phyloP scores from a whole-genome alignment of 352 stramenopile species.

The Saprolegnia parasitica region DNA sequence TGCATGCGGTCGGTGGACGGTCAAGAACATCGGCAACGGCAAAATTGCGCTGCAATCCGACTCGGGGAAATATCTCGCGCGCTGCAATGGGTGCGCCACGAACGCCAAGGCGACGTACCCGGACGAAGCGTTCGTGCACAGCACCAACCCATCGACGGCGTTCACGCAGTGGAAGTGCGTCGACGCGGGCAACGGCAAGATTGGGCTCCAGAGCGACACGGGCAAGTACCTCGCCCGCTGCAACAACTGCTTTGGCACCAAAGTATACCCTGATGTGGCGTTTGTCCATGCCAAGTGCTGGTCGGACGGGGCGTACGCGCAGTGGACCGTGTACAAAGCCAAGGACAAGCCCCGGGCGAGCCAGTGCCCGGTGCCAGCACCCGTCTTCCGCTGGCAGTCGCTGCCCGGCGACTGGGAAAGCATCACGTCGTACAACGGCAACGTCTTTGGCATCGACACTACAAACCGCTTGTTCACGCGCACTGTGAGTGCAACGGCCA shows the following conservation, averaged over 20 bases:
- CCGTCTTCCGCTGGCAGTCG: neutral
- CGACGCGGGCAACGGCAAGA: slow-evolving; percentile 18
- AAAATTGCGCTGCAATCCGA: slow-evolving; percentile 12
- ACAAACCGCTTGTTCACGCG: neutral
- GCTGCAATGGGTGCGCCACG: slow-evolving; percentile 6
- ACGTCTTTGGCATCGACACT: neutral
- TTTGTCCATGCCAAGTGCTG: neutral
- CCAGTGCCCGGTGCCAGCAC: neutral
- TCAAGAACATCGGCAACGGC: neutral
- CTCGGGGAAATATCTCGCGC: slow-evolving; percentile 12
- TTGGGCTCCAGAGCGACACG: slow-evolving; percentile 15
- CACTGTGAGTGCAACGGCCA: neutral
- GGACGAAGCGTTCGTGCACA: slow-evolving; percentile 17
- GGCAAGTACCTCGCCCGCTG: slow-evolving; percentile 21
- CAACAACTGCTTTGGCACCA: slow-evolving; percentile 6
- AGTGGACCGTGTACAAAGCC: neutral
- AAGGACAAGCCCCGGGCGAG: neutral
- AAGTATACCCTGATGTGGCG: neutral
- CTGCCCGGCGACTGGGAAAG: neutral
- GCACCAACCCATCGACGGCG: neutral
- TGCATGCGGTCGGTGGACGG: neutral
- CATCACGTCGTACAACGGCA: neutral
- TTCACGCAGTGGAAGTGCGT: slow-evolving; percentile 12
- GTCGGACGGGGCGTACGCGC: neutral
- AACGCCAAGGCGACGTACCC: neutral